These are phyloP conservation scores for Termitomyces sp. DNA, from an alignment of 768 basidiomycete genomes.

Conservation along the genomic window DNA sequence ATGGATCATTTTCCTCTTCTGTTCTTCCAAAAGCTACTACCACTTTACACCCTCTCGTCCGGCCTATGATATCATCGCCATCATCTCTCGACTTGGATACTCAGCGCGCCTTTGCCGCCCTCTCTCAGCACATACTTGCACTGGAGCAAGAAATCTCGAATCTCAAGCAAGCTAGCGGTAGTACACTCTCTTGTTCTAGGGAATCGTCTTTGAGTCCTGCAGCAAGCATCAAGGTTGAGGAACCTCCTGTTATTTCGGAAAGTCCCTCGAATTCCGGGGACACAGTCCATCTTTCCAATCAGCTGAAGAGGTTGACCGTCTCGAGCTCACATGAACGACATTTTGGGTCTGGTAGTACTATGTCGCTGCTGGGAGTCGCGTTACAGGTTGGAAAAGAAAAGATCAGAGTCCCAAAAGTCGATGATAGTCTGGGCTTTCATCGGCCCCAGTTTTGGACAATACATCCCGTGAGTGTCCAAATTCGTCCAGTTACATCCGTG, in stretches of 20 bases:
- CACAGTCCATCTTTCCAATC: conserved; percentile 8
- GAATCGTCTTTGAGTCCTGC: conserved; percentile 1
- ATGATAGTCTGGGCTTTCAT: background rate
- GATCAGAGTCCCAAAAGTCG: background rate
- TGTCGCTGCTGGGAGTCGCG: conserved; percentile 15
- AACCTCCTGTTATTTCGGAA: background rate
- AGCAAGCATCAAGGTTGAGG: background rate
- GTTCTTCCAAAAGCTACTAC: background rate
- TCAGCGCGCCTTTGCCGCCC: conserved; percentile 6
- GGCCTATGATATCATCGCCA: conserved; percentile 9
- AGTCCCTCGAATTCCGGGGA: conserved; percentile 1
- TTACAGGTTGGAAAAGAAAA: conserved; percentile 12
- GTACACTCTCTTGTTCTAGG: background rate
- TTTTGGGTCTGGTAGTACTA: conserved; percentile 14
- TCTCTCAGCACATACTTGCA: conserved; percentile 10
- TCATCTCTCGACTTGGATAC: conserved; percentile 3
- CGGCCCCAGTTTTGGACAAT: conserved; percentile 13
- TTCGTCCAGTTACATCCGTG: background rate
- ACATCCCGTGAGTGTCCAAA: conserved; percentile 9
- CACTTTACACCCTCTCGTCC: conserved; percentile 9
- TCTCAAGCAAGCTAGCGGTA: conserved; percentile 3
- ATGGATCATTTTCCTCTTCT: background rate
- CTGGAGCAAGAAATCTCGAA: conserved; percentile 13
- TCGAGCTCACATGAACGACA: conserved; percentile 8
- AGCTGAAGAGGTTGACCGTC: conserved; percentile 13